Percentiles rank a stretch among this genome's conserved stretches.
phyloP scores from a whole-genome alignment of 2,329 filamentous ascomycete genomes.

The Aspergillus fijiensis region DNA sequence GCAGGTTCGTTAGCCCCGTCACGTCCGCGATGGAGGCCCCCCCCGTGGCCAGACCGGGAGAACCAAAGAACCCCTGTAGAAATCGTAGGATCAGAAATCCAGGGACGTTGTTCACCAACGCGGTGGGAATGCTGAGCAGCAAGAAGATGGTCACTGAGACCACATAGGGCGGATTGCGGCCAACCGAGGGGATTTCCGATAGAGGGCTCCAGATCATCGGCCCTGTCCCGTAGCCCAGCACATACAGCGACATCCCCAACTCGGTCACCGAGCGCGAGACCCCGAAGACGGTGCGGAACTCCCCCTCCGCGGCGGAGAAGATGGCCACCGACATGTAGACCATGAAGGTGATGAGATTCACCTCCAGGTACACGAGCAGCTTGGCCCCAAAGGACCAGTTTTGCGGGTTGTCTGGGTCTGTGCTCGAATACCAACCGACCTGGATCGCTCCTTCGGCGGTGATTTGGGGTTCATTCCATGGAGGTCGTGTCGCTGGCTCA shows the following conservation, averaged over 20 bases:
- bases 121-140: constrained; percentile 61
- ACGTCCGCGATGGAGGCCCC: constrained; percentile 3
- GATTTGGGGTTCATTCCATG: no score
- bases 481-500: no score
- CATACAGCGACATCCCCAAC: background rate
- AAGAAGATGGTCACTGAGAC: constrained; percentile 65
- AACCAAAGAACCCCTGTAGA: constrained; percentile 59
- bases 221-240: constrained; percentile 36
- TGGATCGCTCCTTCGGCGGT: no score
- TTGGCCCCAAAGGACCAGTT: background rate
- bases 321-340: background rate
- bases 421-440: background rate
- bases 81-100: constrained; percentile 65
- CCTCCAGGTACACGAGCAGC: background rate
- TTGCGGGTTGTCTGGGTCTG: background rate
- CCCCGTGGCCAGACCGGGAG: constrained; percentile 9
- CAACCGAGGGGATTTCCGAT: constrained; percentile 63
- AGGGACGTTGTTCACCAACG: constrained; percentile 59
- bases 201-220: constrained; percentile 66
- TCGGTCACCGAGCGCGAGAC: background rate
- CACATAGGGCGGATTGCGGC: constrained; percentile 65
- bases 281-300: background rate
- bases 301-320: background rate
- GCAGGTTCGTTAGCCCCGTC: no score
- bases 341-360: background rate